These are phyloP conservation scores for Magnolia changhungtana DNA, from an alignment of 164 flowering plant species.

Conservation along the genomic window DNA sequence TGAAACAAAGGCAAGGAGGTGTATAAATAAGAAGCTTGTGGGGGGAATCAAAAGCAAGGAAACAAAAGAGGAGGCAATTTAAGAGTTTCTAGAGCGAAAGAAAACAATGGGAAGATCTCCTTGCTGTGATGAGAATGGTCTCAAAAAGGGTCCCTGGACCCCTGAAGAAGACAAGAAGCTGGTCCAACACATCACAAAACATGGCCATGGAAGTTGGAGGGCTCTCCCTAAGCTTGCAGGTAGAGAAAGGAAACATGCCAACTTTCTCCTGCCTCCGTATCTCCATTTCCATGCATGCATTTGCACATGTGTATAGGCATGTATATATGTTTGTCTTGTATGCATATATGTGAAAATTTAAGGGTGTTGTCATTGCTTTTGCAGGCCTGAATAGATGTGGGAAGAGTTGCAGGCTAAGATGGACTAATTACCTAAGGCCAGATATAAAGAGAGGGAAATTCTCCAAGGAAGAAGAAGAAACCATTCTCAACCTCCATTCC, in stretches of 20 bases:
- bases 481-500: conserved; percentile 69
- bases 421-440: conserved; percentile 71
- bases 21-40: conserved; percentile 2
- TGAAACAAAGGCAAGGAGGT: not conserved
- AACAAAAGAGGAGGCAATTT: not conserved
- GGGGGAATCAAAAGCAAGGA: not conserved
- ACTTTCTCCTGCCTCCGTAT: not conserved
- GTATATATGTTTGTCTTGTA: not conserved
- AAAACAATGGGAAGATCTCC: conserved; percentile 19
- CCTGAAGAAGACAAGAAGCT: conserved; percentile 23
- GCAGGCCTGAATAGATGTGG: conserved; percentile 71
- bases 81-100: not conserved
- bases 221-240: conserved; percentile 25
- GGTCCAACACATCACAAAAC: conserved; percentile 13
- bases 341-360: not conserved
- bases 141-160: conserved; percentile 22
- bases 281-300: not conserved
- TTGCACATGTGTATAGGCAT: not conserved
- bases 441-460: conserved; percentile 71
- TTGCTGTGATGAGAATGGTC: conserved; percentile 19
- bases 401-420: conserved; percentile 68
- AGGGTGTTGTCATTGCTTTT: not conserved
- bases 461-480: conserved; percentile 60
- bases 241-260: not conserved
- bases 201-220: conserved; percentile 24